A percentile compares a stretch with the other conserved stretches of the same genome.
Evolutionary conservation across 345 rosid species (phyloP).

Genomic region (Eutrema yunnanense): DNA sequence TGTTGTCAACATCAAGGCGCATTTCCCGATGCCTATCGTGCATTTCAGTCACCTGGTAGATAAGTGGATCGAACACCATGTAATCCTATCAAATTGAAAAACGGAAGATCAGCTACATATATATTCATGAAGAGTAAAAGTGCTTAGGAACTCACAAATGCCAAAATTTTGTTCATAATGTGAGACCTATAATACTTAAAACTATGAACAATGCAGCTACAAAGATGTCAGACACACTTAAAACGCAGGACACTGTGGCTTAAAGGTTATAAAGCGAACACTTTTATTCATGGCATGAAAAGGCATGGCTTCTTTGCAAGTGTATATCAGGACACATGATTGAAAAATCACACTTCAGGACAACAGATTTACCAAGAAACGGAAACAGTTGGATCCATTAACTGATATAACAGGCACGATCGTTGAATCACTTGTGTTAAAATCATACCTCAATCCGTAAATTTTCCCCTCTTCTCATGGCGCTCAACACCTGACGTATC

Average conservation of each 20-base stretch:
- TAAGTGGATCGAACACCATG: conserved; percentile 70
- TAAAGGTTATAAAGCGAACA: neutral
- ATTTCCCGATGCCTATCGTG: conserved; percentile 87
- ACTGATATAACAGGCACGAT: conserved; percentile 12
- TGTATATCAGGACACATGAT: neutral
- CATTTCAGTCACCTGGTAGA: conserved; percentile 57
- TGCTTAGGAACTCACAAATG: neutral
- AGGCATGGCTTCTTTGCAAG: neutral
- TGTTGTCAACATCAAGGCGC: conserved; percentile 96
- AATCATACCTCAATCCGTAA: conserved; percentile 64
- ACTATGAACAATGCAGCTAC: neutral
- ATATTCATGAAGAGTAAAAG: neutral
- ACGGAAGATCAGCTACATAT: neutral
- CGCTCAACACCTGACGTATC: conserved; percentile 80
- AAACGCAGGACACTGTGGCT: neutral
- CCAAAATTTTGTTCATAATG: neutral
- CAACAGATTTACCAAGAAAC: conserved; percentile 2
- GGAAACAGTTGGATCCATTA: neutral
- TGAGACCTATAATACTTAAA: neutral
- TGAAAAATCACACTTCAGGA: neutral
- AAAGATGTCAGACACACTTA: neutral
- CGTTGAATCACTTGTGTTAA: neutral
- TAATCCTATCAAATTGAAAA: conserved; percentile 46
- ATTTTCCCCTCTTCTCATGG: conserved; percentile 77
- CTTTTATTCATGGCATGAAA: conserved; percentile 2